Evolutionary conservation across 2,329 filamentous ascomycete genomes (phyloP).

Genomic region (Chaetomiaceae sp.): DNA sequence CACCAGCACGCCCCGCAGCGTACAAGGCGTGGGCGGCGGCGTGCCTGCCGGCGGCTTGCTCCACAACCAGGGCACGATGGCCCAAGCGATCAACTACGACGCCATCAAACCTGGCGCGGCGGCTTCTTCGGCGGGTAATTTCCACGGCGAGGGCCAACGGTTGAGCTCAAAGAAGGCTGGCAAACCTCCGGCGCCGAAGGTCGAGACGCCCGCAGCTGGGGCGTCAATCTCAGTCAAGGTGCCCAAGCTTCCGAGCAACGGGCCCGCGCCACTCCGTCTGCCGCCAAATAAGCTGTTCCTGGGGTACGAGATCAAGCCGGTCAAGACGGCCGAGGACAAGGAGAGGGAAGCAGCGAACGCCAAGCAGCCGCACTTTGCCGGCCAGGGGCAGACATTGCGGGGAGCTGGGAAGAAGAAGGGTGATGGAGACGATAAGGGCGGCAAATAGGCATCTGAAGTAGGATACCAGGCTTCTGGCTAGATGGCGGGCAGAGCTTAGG

Average conservation of each 20-base stretch:
- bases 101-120: constrained; percentile 77
- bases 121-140: constrained; percentile 69
- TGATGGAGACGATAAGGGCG: constrained; percentile 36
- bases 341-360: constrained; percentile 62
- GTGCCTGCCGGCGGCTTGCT: constrained; percentile 68
- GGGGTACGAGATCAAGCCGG: constrained; percentile 86
- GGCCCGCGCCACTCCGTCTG: constrained; percentile 79
- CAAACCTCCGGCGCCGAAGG: constrained; percentile 69
- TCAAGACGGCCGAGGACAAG: constrained; percentile 72
- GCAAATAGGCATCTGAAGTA: constrained; percentile 10
- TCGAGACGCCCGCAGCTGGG: constrained; percentile 66
- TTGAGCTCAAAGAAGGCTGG: constrained; percentile 77
- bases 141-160: constrained; percentile 73
- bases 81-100: constrained; percentile 94
- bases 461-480: background rate
- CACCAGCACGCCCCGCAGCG: constrained; percentile 79
- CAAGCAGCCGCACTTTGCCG: constrained; percentile 71
- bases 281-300: constrained; percentile 93
- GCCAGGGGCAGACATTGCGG: constrained; percentile 76
- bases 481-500: background rate
- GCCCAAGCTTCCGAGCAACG: constrained; percentile 57
- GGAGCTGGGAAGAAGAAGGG: constrained; percentile 68
- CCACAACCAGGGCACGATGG: constrained; percentile 88
- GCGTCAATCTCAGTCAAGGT: constrained; percentile 40
- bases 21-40: constrained; percentile 43